Conservation (phyloP, 73 alveolate species). For the Paramecium sexaurelia region DNA sequence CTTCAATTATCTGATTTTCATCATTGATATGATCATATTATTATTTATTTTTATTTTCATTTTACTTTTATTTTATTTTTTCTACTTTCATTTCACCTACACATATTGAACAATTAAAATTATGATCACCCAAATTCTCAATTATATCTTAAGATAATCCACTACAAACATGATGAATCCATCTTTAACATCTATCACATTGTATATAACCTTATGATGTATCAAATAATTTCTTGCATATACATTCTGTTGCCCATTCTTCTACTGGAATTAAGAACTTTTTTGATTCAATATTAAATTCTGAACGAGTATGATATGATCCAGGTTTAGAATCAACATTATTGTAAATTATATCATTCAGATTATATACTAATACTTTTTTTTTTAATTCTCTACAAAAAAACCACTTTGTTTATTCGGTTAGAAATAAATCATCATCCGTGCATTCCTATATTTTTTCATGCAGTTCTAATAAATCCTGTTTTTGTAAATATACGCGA, state of each 20-base stretch:
- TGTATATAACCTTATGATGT: not conserved
- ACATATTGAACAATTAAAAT: not conserved
- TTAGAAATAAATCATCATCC: not conserved
- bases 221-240: not conserved
- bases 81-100: not conserved
- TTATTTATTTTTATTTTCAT: not conserved
- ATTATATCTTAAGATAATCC: not conserved
- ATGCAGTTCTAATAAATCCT: not conserved
- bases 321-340: not conserved
- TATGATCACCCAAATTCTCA: not conserved
- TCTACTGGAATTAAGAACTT: not conserved
- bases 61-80: not conserved
- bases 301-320: not conserved
- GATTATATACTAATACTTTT: not conserved
- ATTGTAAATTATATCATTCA: not conserved
- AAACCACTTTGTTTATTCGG: not conserved
- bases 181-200: not conserved
- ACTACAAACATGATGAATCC: not conserved
- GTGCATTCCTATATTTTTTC: conserved; percentile 9
- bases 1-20: not conserved
- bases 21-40: not conserved
- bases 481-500: not conserved
- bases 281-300: not conserved
- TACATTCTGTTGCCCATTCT: not conserved
- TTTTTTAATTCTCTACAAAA: not conserved